phyloP scores from a whole-genome alignment of 2,329 filamentous ascomycete genomes.

The Cladophialophora carrionii region DNA sequence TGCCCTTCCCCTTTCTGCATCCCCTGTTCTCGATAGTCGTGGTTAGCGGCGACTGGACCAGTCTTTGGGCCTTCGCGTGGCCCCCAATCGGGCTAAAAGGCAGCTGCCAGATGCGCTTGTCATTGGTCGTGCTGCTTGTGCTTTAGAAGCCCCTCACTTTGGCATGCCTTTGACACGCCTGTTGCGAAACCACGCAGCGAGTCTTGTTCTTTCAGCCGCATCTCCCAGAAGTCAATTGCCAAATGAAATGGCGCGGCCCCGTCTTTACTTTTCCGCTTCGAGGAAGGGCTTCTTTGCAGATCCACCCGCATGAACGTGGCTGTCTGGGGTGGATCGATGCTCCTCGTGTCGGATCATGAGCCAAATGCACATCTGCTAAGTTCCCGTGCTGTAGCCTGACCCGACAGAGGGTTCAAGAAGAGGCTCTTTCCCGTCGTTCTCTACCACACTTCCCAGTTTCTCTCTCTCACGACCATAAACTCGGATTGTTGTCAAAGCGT shows the following conservation, averaged over 20 bases:
- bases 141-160: slow-evolving; percentile 5
- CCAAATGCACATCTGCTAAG: neutral
- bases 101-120: slow-evolving; percentile 23
- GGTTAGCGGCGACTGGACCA: neutral
- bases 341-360: slow-evolving; percentile 11
- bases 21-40: slow-evolving; percentile 8
- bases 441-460: neutral
- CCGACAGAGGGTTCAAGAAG: slow-evolving; percentile 24
- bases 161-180: neutral
- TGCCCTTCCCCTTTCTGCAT: neutral
- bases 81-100: slow-evolving; percentile 17
- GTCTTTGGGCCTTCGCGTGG: slow-evolving; percentile 4
- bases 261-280: slow-evolving; percentile 8
- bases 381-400: slow-evolving; percentile 17
- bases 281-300: neutral
- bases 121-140: slow-evolving; percentile 15
- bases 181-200: neutral
- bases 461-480: neutral
- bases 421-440: slow-evolving; percentile 6
- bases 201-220: slow-evolving; percentile 28
- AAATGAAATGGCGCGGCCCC: slow-evolving; percentile 17
- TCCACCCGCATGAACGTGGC: slow-evolving; percentile 26
- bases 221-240: slow-evolving; percentile 5
- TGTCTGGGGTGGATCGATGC: slow-evolving; percentile 29
- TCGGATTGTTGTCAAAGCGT: neutral